Evolutionary conservation across 441 rosid genomes (phyloP), one percentile per base, ranked within the genome.

Genomic region (Populus hybrid): DNA sequence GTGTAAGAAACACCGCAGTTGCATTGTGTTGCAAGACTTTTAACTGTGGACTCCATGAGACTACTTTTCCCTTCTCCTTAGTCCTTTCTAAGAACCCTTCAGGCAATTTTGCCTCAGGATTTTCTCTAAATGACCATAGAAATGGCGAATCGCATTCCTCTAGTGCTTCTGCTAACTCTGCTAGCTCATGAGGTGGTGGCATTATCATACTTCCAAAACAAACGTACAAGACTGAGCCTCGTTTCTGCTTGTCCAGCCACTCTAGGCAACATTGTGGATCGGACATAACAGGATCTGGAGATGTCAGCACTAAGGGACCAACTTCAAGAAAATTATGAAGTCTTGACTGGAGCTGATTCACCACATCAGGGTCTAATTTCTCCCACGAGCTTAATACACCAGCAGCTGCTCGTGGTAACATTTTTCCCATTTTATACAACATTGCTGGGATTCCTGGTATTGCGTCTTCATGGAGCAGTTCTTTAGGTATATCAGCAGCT

Each of bases 81-180:
- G 79, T 76, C 73, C 83, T 81, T 18, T 83, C 84, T 10, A 78
- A 2, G 70, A 90, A 84, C 24, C 77, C 85, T 54, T 35, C 28
- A 0, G 90, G 88, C 65, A 87, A 42, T 16, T 75, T 67, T 8
- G 70, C 75, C 54, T 82, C 77, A 0, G 64, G 72, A 10, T 84
- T 76, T n/a, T 84, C 88, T 69, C 79, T 79, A 16, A 86, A 72
- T 36, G 94, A 90, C 94, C 92, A 89, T 10, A 90, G 81, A 75
- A 83, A 87, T 18, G 88, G 87, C 16, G 76, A 61, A 24, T 59
- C 74, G 10, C 72, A 24, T 18, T 38, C 72, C 70, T 86, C 87
- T 28, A 90, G 68, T 8, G 87, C 88, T 57, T 81, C 88, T 2
- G 84, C 85, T n/a, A 90, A 20, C 4, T 77, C 89, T 21, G 54